Base-by-base conservation (phyloP, 225 moss, liverwort and hornwort genomes). In the Pseudisothecium myosuroides region DNA sequence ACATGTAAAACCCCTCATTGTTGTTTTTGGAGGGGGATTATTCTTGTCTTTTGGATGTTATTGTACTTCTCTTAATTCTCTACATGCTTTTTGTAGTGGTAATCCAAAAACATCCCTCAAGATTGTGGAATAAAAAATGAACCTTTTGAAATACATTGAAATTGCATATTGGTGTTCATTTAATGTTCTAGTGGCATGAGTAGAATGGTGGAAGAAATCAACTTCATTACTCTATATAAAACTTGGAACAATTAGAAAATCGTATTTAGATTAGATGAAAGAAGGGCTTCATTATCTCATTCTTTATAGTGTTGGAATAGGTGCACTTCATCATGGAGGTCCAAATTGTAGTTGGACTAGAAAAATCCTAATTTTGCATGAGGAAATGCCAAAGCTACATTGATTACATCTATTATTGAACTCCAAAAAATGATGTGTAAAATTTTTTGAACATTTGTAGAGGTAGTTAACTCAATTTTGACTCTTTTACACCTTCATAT, bases 51-150 rank as follows among this genome's bases (percentile, higher is more conserved):
- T n/a, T 6, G 2, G 26, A 56, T 78, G 37, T 26, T 56, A 4
- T 0, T 55, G 5, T 12, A 55, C 2, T 78, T 23, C 9, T 54
- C 6, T 37, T 16, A 2, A 9, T 77, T 77, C 14, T 3, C 1
- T 23, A 9, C 14, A 77, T 78, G 15, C n/a, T 14, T n/a, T n/a
- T 17, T 58, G 56, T 17, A 27, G 17, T 27, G 2, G 4, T 37
- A n/a, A 36, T 56, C 0, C 0, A 17, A 2, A 52, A 26, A 4
- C 7, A 17, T n/a, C 4, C 27, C 0, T 56, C 10, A 27, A 7
- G 3, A 56, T 56, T 16, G 56, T n/a, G 10, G 17, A 24, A 26
- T n/a, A 26, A 17, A n/a, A 27, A 58, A 27, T 39, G 5, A 58
- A 58, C 7, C n/a, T 79, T 39, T 76, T 76, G 34, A 52, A 50